A percentile compares a stretch with the other conserved stretches of the same genome.
These are phyloP conservation scores for Catharanthus roseus DNA, from an alignment of 257 asterid species.

Conservation along the genomic window DNA sequence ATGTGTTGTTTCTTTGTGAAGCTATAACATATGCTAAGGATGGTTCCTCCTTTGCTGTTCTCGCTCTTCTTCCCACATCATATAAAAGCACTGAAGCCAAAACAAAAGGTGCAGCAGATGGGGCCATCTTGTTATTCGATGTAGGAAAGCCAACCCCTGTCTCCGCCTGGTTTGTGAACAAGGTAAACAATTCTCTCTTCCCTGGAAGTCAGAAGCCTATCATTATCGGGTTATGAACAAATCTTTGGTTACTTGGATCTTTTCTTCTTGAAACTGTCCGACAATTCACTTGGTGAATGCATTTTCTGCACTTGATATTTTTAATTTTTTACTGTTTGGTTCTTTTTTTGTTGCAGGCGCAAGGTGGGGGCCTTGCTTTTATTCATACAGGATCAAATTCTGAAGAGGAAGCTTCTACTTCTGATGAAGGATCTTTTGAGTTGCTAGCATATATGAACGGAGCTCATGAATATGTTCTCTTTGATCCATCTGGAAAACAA, in stretches of 20 bases:
- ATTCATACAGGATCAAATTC: slow-evolving; percentile 29
- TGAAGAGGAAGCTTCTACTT: slow-evolving; percentile 30
- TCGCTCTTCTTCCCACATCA: slow-evolving; percentile 41
- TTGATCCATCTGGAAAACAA: slow-evolving; percentile 43
- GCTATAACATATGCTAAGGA: slow-evolving; percentile 66
- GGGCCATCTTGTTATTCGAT: slow-evolving; percentile 57
- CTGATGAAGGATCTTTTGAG: slow-evolving; percentile 31
- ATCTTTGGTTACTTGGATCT: not conserved
- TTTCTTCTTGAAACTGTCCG: not conserved
- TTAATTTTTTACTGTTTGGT: not conserved
- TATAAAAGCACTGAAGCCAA: slow-evolving; percentile 23
- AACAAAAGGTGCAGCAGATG: slow-evolving; percentile 34
- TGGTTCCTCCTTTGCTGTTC: slow-evolving; percentile 66
- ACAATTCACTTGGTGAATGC: not conserved
- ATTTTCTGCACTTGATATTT: not conserved
- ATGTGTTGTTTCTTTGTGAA: slow-evolving; percentile 32
- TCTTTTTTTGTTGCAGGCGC: slow-evolving; percentile 52
- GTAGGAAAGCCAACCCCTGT: slow-evolving; percentile 62
- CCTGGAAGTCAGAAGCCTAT: not conserved
- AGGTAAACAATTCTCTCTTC: slow-evolving; percentile 39
- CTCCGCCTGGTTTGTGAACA: slow-evolving; percentile 67
- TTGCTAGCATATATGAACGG: slow-evolving; percentile 57
- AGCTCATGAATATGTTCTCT: slow-evolving; percentile 61
- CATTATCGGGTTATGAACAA: not conserved
- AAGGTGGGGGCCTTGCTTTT: slow-evolving; percentile 65